Base-by-base conservation (phyloP, 768 basidiomycete genomes). In the Phylloporus arenicola region DNA sequence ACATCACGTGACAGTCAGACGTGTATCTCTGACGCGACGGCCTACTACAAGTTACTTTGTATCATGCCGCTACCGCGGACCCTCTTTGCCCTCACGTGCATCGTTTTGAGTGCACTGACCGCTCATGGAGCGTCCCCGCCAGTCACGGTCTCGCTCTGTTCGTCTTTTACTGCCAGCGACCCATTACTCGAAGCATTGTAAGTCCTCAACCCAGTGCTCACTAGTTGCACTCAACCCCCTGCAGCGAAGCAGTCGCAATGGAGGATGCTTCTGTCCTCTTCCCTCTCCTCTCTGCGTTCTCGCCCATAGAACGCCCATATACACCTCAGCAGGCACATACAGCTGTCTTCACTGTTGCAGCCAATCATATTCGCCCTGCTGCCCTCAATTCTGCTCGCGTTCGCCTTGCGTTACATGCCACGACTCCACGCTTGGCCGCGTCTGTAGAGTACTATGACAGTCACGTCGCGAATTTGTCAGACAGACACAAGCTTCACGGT, bases 381-480 rank as follows among this genome's bases (percentile, higher is more conserved):
- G 54, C 73, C 1, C 58, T 82, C 13, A 76, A 78, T 24, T 72
- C 79, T 1, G 78, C 92, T 12, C 76, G 90, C 54, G 77, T 86
- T 67, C 81, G 82, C 41, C 75, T 97, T 22, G 86, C 82, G 0
- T 72, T 94, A 47, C 90, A 94, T 56, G 79, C 84, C 3, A 77
- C 85, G 7, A 81, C 82, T 0, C 92, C 94, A 0, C 85, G 82
- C 59, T 77, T 97, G 24, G 83, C 91, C 51, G 92, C 93, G 0
- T 88, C 85, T 61, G 91, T 86, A 63, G 78, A 85, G 45, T 82
- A 83, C 63, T 94, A 92, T 59, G 64, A 57, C 57, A 65, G 44
- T 64, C 72, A 56, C 61, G 68, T 47, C 62, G 70, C 56, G 44
- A 52, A 42, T 57, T 59, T 48, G 53, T 14, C 48, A 10, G 55